Evolutionary conservation across 306 rosid genomes (phyloP).

Genomic region (Pyrus bretschneideri): DNA sequence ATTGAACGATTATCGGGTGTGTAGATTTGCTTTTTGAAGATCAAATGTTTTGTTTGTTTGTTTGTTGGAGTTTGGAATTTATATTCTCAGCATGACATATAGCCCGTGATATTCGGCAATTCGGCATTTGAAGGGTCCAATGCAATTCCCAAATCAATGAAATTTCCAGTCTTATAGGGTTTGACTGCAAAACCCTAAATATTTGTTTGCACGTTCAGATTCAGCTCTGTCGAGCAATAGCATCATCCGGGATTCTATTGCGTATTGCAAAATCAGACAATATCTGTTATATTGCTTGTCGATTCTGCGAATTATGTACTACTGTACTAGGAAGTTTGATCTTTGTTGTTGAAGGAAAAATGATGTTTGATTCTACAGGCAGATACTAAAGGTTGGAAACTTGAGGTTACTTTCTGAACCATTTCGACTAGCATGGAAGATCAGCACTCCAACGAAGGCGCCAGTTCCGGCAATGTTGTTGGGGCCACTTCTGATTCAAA

Average conservation of each 20-base stretch:
- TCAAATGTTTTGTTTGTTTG: not conserved
- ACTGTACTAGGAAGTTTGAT: not conserved
- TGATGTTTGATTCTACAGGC: not conserved
- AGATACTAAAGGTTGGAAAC: not conserved
- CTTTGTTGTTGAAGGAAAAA: not conserved
- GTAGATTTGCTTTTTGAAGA: not conserved
- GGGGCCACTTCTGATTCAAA: constrained; percentile 53
- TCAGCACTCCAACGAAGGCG: constrained; percentile 54
- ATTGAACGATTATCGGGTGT: not conserved
- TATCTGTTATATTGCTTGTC: not conserved
- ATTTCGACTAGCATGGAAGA: constrained; percentile 53
- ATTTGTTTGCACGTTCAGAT: not conserved
- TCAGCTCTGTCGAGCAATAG: not conserved
- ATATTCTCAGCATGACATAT: not conserved
- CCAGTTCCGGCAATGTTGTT: constrained; percentile 41
- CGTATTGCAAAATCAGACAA: not conserved
- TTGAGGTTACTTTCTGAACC: not conserved
- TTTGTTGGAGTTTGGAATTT: not conserved
- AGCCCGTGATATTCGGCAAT: not conserved
- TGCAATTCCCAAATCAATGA: not conserved
- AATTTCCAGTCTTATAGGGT: not conserved
- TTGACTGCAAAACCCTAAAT: constrained; percentile 14
- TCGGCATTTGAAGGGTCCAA: not conserved
- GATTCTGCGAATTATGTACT: too few relatives aligned
- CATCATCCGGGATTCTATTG: not conserved